Conservation (phyloP, 805 yeast species). For the Priceomyces medius region DNA sequence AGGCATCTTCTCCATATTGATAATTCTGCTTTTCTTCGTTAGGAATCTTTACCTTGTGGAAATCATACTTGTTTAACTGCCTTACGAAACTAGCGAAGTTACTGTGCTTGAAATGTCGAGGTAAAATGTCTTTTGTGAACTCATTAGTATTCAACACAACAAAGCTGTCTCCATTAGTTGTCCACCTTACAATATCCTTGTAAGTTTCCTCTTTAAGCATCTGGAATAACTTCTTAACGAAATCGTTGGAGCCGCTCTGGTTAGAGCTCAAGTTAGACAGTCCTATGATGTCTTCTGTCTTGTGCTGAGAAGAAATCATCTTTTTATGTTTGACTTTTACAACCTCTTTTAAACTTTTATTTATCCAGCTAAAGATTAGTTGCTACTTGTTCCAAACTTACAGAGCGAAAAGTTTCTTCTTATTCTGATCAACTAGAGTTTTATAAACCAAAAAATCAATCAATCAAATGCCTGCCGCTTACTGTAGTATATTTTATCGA, state of each 20-base stretch:
- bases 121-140: conserved; percentile 84
- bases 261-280: conserved; percentile 26
- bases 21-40: conserved; percentile 54
- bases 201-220: conserved; percentile 85
- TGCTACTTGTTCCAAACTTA: background rate
- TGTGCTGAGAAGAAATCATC: conserved; percentile 3
- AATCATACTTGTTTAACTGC: conserved; percentile 94
- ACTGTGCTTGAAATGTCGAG: conserved; percentile 91
- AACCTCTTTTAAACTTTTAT: background rate
- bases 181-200: conserved; percentile 79
- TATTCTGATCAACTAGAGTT: background rate
- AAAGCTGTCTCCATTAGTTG: conserved; percentile 79
- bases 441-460: background rate
- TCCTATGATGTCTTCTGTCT: conserved; percentile 7
- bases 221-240: conserved; percentile 73
- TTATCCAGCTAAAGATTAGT: background rate
- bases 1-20: conserved; percentile 73
- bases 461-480: background rate
- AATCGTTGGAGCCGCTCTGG: conserved; percentile 64
- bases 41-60: conserved; percentile 86
- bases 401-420: background rate
- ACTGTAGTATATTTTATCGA: background rate
- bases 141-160: conserved; percentile 88
- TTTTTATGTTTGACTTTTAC: conserved; percentile 1
- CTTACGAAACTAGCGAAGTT: conserved; percentile 95